Evolutionary conservation across 2,329 filamentous ascomycete genomes (phyloP), one percentile per base, ranked within the genome.

Genomic region (Taxawa tesnikishii): DNA sequence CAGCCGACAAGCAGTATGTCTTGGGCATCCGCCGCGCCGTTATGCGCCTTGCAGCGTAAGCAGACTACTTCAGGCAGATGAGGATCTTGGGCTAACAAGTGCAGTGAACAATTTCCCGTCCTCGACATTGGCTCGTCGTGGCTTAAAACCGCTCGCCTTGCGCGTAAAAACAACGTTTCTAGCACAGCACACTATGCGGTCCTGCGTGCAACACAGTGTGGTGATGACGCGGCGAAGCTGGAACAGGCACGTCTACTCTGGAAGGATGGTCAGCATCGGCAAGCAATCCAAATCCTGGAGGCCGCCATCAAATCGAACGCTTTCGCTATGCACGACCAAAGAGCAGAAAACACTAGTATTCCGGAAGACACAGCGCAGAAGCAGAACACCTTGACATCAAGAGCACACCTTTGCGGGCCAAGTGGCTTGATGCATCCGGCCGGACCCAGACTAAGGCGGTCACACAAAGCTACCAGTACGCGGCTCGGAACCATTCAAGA

Each of bases 371-470:
- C 50, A 39, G 54, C 60, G 26, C 56, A 63, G 38, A 53, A 62
- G 37, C 63, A 72, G 40, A 75, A 75, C 40, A 60, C 79, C 23
- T 58, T 84, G 27, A 74, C 72, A n/a, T 79, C 77, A 5, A 70
- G 84, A 53, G 87, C 90, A 15, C 78, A 93, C 49, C 67, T 99
- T 67, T 96, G 21, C 72, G 94, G 15, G 90, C 90, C 9, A 96
- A 94, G 53, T 99, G 92, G 92, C 76, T 94, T 16, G 92, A 96
- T 50, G 78, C 72, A 34, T 83, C 88, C n/a, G 90, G 90, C 4
- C 88, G 96, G 54, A 94, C 85, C 2, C 82, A 93, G 47, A 82
- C 83, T 4, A 70, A 75, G 27, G 75, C 82, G 4, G 70, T 96
- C 41, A 75, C 83, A 28, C 70, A 76, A 33, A 83, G 83, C 49